Evolutionary conservation across 805 yeast species (phyloP), one percentile per base, ranked within the genome.

Genomic region (Wickerhamiella spandovensis): DNA sequence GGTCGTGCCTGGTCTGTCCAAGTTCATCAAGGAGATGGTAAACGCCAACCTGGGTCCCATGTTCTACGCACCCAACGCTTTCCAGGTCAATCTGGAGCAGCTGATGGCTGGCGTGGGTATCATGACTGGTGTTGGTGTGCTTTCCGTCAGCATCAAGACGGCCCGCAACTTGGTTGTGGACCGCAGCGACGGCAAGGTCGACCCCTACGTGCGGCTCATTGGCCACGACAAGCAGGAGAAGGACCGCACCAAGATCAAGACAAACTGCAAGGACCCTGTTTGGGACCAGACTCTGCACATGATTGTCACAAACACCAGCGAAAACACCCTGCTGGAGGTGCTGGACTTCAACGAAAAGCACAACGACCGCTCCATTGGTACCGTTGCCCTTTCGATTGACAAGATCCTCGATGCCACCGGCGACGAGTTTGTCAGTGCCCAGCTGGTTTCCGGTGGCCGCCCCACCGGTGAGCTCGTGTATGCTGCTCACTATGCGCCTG

Each of bases 11-110:
- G 98, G 98, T 43, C 69, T 92, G 48, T 78, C 77, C 57, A 78
- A 86, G 48, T 77, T 87, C 61, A 82, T 90, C 60, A 82, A 84
- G 64, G 87, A 83, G 61, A 81, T 89, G 86, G 78, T 88, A 23
- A 78, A 76, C 60, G 85, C 88, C 63, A 89, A 82, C 67, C 80
- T 78, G 48, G 97, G 97, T 9, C 92, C 97, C 28, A 77, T 92
- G 71, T 62, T 90, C 46, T 83, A 86, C 60, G 74, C 84, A 44
- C 99, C 99, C 13, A 81, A 92, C 56, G 87, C 96, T 2, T 84
- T 89, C 73, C 95, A 92, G 70, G 70, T 92, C 63, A 92, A 94
- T 61, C 76, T 92, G 44, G 95, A 94, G 63, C 96, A 88, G 68
- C 70, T 92, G 63, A 66, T 90, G 58, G 82, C 94, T 20, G 95